Base-by-base conservation (phyloP, 306 rosid species). In the Trichosanthes cucumerina region DNA sequence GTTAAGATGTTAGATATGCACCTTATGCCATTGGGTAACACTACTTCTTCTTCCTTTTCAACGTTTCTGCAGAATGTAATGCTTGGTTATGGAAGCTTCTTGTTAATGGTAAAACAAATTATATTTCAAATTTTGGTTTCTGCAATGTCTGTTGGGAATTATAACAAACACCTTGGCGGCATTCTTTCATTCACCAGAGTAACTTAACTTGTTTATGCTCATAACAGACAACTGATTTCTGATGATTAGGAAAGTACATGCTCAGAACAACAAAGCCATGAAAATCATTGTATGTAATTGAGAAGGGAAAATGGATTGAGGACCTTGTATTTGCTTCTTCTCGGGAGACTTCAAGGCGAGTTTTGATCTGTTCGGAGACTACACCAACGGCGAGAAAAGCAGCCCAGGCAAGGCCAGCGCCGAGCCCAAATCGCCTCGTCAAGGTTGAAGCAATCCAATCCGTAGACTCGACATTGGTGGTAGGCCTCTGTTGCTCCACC, bases 381-480 rank as follows among this genome's bases (percentile, higher is more conserved):
- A 92, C 93, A 69, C 97, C 99, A 52, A 88, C 73, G 13, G 97
- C 93, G 38, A 92, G 96, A 81, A 92, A 92, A 38, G 84, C 90
- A 82, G 86, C 96, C 97, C 99, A 95, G 2, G 97, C 96, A 79
- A 95, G 99, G 75, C 99, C 99, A 39, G 99, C 97, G 59, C 96
- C 97, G 8, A 95, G 86, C 6, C 99, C 99, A 38, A 92, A 95
- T 65, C 99, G 80, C 81, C 97, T 91, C 2, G 93, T 95, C 64
- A 95, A 81, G 24, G 85, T 83, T 46, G 96, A 84, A 80, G 99
- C 97, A 38, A 92, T 84, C 99, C 99, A 95, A 58, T 92, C 97
- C 26, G 97, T 91, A 79, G 97, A 85, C 2, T 95, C 99, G 72
- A 79, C 90, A 19, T 83, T 71, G 57, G 83, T 64, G 68, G 79